phyloP scores from a whole-genome alignment of 2,329 filamentous ascomycete species.

The Aspergillus udagawae region DNA sequence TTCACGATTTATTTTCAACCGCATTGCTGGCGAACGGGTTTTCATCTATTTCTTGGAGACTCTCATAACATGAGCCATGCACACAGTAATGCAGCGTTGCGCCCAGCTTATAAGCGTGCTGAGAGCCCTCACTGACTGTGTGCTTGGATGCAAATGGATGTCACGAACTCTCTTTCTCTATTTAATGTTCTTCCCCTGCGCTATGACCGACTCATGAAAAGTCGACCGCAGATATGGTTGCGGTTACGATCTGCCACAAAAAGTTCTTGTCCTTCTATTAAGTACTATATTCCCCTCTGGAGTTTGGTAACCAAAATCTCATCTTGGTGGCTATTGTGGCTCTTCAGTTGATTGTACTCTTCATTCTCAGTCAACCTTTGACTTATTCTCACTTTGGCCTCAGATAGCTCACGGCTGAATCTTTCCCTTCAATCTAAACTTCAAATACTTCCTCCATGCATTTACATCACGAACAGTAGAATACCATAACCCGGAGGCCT shows the following conservation, averaged over 20 bases:
- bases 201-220: background rate
- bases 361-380: background rate
- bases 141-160: background rate
- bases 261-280: slow-evolving; percentile 1
- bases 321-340: background rate
- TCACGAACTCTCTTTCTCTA: background rate
- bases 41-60: slow-evolving; percentile 18
- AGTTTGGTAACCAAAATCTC: background rate
- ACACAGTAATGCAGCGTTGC: background rate
- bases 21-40: slow-evolving; percentile 23
- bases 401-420: too few relatives aligned
- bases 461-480: background rate
- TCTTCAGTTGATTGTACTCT: background rate
- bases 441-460: background rate
- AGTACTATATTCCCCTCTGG: background rate
- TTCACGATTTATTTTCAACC: background rate
- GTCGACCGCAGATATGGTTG: background rate
- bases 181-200: background rate
- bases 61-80: slow-evolving; percentile 6
- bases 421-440: too few relatives aligned
- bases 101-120: background rate
- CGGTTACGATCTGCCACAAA: background rate
- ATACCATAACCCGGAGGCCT: too few relatives aligned
- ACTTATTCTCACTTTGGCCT: background rate
- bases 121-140: background rate